These are phyloP conservation scores for Megacollybia platyphylla DNA, from an alignment of 1,284 basidiomycete genomes.

Conservation along the genomic window DNA sequence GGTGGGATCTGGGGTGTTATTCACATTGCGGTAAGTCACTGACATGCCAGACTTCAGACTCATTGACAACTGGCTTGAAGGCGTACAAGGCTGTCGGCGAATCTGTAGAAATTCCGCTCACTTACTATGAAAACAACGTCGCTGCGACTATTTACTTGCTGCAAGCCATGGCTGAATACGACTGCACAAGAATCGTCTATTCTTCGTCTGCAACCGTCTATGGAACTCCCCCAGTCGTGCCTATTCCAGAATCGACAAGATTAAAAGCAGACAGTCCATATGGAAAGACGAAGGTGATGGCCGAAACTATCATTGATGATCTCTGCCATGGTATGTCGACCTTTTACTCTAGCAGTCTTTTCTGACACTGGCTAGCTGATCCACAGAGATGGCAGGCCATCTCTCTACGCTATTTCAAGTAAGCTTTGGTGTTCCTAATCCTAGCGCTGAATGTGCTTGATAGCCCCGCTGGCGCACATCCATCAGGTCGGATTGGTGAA, in stretches of 20 bases:
- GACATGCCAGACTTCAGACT: background rate
- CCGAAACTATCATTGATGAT: slow-evolving; percentile 86
- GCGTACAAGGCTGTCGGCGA: slow-evolving; percentile 98
- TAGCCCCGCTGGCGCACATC: slow-evolving; percentile 93
- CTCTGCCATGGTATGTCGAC: slow-evolving; percentile 61
- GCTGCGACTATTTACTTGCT: slow-evolving; percentile 73
- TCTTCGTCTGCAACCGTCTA: slow-evolving; percentile 99
- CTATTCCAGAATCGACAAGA: slow-evolving; percentile 89
- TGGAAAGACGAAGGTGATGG: slow-evolving; percentile 92
- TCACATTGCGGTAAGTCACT: slow-evolving; percentile 73
- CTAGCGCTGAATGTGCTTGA: slow-evolving; percentile 3
- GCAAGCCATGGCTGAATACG: slow-evolving; percentile 77
- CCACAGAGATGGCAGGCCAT: slow-evolving; percentile 67
- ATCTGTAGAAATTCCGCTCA: slow-evolving; percentile 87
- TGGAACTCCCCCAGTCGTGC: slow-evolving; percentile 84
- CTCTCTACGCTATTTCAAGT: slow-evolving; percentile 96
- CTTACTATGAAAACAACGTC: slow-evolving; percentile 91
- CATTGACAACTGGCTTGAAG: slow-evolving; percentile 21
- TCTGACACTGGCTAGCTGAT: slow-evolving; percentile 36
- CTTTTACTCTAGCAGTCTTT: slow-evolving; percentile 3
- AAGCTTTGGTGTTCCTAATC: slow-evolving; percentile 16
- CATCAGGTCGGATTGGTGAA: slow-evolving; percentile 92
- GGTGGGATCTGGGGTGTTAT: slow-evolving; percentile 97
- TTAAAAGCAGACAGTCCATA: slow-evolving; percentile 89
- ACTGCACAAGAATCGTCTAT: slow-evolving; percentile 84